Base-by-base conservation (phyloP, 306 rosid genomes). In the Acmispon strigosus region DNA sequence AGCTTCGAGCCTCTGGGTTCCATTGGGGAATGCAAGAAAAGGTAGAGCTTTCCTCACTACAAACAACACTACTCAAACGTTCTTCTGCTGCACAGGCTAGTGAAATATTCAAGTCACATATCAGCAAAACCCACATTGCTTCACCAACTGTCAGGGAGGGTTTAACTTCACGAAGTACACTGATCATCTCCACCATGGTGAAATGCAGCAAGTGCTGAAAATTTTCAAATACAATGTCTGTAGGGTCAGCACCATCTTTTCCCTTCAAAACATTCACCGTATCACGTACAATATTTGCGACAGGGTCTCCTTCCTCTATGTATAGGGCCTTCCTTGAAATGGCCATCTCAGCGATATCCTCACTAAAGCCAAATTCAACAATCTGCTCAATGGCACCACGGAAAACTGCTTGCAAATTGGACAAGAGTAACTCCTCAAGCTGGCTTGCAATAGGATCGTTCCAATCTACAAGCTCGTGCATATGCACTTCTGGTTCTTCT, bases 91-190 rank as follows among this genome's bases (percentile, higher is more conserved):
- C 66, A 83, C 84, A 79, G 39, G 88, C 96, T 15, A 76, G 96
- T 58, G 76, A 47, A 49, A 89, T 75, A 74, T 85, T 86, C 71
- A 89, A 70, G 78, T 86, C 92, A 16, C 80, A 80, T 39, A 89
- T 69, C 80, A 89, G 59, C 78, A 86, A 78, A 72, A 75, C 66
- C 96, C 96, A 89, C 96, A 89, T 85, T 52, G 90, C 96, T 51
- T 89, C 96, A 12, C 82, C 81, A 36, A 53, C 81, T 12, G 88
- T 74, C 52, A 89, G 74, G 62, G 81, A 89, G 7, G 88, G 92
- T 73, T 69, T 86, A 41, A 89, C 71, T 74, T 86, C 92, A 10
- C 75, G 70, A 58, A 89, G 82, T 29, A 86, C 76, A 62, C 82
- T 62, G n/a, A 86, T 52, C 86, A 89, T 83, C 82, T 89, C 96